Base-by-base conservation (phyloP, 23 red algal genomes). In the Agarophyton chilense region DNA sequence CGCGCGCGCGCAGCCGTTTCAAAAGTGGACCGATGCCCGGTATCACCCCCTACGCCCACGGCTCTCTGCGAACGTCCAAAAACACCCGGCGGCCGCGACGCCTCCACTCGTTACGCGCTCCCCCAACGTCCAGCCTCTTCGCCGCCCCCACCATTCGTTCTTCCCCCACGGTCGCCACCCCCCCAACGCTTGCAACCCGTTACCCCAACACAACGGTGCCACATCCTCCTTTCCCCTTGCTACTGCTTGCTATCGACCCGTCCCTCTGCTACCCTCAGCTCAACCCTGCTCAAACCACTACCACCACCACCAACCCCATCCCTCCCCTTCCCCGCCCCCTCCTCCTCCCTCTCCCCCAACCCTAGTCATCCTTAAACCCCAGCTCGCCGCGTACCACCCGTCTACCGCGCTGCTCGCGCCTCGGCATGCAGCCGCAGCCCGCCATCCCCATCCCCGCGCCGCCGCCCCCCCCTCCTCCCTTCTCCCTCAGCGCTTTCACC, bases 341-440 rank as follows among this genome's bases (percentile, higher is more conserved):
- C 33, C 43, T 53, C 33, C 56, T 16, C 26, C 81, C 44, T 47
- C 7, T 47, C 44, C 44, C 44, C 44, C 44, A 47, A 6, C 44
- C 44, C 44, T n/a, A n/a, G n/a, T n/a, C n/a, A n/a, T n/a, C n/a
- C n/a, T n/a, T n/a, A n/a, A n/a, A n/a, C n/a, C n/a, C n/a, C n/a
- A n/a, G n/a, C n/a, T n/a, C n/a, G n/a, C n/a, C n/a, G n/a, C n/a
- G n/a, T n/a, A 47, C 44, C 44, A 47, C 61, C 71, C 36, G 63
- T 86, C 49, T 46, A 6, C 81, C 81, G 49, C 62, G 64, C 74
- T 55, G 39, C 53, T 46, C 81, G 60, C 58, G 47, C 81, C 74
- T 53, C 74, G 47, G 49, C 58, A 86, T 86, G 62, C 61, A 72
- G 42, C 81, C 81, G 42, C 56, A 53, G 49, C 61, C 81, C 40